phyloP scores from a whole-genome alignment of 805 yeast species.

The Candida hungchunana region DNA sequence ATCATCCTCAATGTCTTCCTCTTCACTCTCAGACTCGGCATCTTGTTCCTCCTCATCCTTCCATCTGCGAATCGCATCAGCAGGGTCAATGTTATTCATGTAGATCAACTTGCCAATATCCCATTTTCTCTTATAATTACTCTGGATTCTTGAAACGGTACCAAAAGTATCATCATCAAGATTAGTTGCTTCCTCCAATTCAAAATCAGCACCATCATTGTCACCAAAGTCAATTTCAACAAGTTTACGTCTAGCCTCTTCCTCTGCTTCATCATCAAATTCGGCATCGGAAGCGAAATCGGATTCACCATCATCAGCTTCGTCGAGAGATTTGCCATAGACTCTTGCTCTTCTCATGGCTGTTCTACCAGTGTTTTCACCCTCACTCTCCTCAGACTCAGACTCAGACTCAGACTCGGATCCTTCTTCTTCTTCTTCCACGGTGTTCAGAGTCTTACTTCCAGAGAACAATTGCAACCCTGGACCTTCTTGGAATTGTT shows the following conservation, averaged over 20 bases:
- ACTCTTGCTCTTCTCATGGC: constrained; percentile 58
- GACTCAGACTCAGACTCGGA: constrained; percentile 32
- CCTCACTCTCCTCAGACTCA: constrained; percentile 31
- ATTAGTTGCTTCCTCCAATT: constrained; percentile 51
- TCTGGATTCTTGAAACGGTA: constrained; percentile 59
- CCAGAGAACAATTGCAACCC: constrained; percentile 74
- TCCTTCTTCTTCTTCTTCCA: constrained; percentile 36
- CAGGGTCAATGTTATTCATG: constrained; percentile 70
- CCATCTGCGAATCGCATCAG: constrained; percentile 72
- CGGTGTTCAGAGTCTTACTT: constrained; percentile 46
- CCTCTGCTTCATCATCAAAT: constrained; percentile 37
- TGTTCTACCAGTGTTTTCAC: constrained; percentile 55
- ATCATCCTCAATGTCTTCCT: constrained; percentile 34
- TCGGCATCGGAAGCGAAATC: constrained; percentile 41
- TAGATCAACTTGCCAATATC: constrained; percentile 79
- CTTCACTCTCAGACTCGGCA: constrained; percentile 38
- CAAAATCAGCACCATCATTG: constrained; percentile 30
- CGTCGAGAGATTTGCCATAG: constrained; percentile 48
- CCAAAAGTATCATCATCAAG: constrained; percentile 39
- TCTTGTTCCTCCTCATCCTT: constrained; percentile 43
- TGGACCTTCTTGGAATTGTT: constrained; percentile 53
- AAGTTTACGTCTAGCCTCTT: constrained; percentile 36
- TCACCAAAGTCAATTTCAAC: constrained; percentile 46
- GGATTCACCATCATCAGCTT: constrained; percentile 38
- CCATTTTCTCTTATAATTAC: constrained; percentile 57